Conservation (phyloP, 495 filamentous ascomycete genomes). For the Bryoglossum gracile region DNA sequence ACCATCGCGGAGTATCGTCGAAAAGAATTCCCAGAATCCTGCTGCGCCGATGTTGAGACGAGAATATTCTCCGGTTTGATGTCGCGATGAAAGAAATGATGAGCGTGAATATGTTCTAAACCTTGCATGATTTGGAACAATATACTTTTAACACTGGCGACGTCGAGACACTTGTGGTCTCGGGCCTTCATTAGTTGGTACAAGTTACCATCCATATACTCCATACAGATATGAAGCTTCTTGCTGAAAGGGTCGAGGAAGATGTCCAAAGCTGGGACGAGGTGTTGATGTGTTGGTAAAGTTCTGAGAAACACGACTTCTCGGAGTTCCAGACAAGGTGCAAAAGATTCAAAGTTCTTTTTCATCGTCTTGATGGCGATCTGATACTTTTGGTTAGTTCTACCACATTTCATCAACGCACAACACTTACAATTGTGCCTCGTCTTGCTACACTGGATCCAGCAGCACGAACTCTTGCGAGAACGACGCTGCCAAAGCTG, state of each 20-base stretch:
- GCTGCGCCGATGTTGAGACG: conserved; percentile 81
- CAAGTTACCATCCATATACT: conserved; percentile 99
- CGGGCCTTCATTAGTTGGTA: conserved; percentile 99
- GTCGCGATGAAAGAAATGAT: conserved; percentile 97
- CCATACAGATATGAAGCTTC: conserved; percentile 97
- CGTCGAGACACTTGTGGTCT: conserved; percentile 88
- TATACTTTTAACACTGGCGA: conserved; percentile 92
- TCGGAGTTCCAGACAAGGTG: conserved; percentile 81
- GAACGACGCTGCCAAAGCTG: conserved; percentile 92
- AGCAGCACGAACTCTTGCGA: conserved; percentile 83
- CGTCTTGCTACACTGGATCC: conserved; percentile 82
- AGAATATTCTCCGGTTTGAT: conserved; percentile 99
- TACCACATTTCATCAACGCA: too few species aligned
- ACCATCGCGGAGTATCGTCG: conserved; percentile 87
- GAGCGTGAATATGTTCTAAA: conserved; percentile 92
- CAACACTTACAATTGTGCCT: conserved; percentile 81
- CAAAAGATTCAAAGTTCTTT: conserved; percentile 93
- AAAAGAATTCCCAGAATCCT: conserved; percentile 73
- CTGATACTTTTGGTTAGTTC: too few species aligned
- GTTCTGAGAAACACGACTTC: conserved; percentile 95
- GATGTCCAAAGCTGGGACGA: conserved; percentile 96
- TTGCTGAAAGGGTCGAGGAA: conserved; percentile 94
- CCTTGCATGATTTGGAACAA: conserved; percentile 94
- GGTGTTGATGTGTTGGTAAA: conserved; percentile 77
- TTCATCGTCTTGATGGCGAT: conserved; percentile 99